A percentile compares a stretch with the other conserved stretches of the same genome.
phyloP scores from a whole-genome alignment of 1,284 basidiomycete species.

The Phenoliferia sp. region DNA sequence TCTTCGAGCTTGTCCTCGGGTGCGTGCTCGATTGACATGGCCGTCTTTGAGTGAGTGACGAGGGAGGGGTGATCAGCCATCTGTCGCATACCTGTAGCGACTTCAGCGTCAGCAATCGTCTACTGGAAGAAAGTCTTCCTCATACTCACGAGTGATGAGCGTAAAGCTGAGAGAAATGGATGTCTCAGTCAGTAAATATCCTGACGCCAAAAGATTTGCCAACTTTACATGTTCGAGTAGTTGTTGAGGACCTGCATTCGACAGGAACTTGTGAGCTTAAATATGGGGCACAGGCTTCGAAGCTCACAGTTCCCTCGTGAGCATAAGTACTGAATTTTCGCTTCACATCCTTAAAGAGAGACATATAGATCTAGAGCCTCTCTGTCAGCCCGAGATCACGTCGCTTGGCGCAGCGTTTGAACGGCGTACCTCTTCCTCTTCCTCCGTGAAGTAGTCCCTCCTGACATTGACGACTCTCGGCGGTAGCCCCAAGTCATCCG shows the following conservation, averaged over 20 bases:
- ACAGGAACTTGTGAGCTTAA: background rate
- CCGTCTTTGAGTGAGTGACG: slow-evolving; percentile 59
- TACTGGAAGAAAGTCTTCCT: background rate
- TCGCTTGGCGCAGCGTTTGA: too few species aligned
- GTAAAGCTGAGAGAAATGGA: slow-evolving; percentile 1
- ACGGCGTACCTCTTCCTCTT: slow-evolving; percentile 71
- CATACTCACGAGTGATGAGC: background rate
- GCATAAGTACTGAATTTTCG: slow-evolving; percentile 88
- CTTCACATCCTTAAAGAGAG: slow-evolving; percentile 87
- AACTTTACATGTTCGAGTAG: slow-evolving; percentile 87
- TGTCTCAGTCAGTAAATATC: slow-evolving; percentile 33
- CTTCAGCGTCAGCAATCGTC: slow-evolving; percentile 39
- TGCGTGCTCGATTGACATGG: slow-evolving; percentile 45
- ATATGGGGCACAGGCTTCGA: background rate
- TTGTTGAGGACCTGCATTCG: slow-evolving; percentile 52
- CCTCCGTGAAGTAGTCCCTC: slow-evolving; percentile 88
- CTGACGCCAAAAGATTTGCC: slow-evolving; percentile 34
- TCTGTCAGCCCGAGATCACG: too few species aligned
- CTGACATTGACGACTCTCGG: slow-evolving; percentile 87
- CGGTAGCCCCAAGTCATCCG: slow-evolving; percentile 95
- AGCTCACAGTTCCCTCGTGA: slow-evolving; percentile 72
- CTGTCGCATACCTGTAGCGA: slow-evolving; percentile 76
- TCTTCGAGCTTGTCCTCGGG: slow-evolving; percentile 63
- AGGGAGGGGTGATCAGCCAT: slow-evolving; percentile 74
- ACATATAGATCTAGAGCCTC: slow-evolving; percentile 80